phyloP scores from a whole-genome alignment of 495 filamentous ascomycete genomes.

The Talaromyces stipitatus region DNA sequence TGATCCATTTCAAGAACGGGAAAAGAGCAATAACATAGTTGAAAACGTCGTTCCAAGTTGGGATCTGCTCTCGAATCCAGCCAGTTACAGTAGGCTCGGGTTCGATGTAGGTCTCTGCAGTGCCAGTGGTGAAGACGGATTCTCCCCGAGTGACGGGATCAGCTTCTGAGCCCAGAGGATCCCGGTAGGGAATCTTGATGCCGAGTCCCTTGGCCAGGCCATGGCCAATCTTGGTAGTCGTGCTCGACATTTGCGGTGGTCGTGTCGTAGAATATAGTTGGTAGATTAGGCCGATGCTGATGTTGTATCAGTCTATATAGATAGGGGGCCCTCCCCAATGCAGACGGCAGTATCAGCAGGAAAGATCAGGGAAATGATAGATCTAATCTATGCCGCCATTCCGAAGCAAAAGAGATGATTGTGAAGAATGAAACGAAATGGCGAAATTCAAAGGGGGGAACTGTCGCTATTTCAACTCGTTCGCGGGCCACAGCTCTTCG shows the following conservation, averaged over 20 bases:
- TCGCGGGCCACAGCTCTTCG: not conserved
- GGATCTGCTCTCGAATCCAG: constrained; percentile 58
- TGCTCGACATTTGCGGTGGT: constrained; percentile 23
- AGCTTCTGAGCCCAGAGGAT: constrained; percentile 40
- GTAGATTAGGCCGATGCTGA: not conserved
- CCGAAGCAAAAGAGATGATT: not conserved
- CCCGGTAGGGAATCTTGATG: constrained; percentile 70
- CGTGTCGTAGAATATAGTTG: not conserved
- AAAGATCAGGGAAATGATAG: not conserved
- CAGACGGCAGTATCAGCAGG: not conserved
- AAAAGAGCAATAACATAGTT: constrained; percentile 66
- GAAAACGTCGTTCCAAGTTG: constrained; percentile 42
- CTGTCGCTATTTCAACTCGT: not conserved
- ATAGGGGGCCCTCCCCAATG: not conserved
- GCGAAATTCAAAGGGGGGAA: not conserved
- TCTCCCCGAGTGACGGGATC: constrained; percentile 62
- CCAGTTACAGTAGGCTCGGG: constrained; percentile 67
- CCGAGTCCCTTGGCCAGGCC: constrained; percentile 71
- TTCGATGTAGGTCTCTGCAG: constrained; percentile 77
- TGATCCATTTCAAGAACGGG: constrained; percentile 84
- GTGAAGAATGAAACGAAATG: not conserved
- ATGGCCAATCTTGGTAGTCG: constrained; percentile 54
- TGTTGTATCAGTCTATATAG: not conserved
- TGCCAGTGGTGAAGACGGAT: constrained; percentile 68
- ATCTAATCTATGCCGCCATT: not conserved